These are phyloP conservation scores for Gentiana dahurica DNA, from an alignment of 257 asterid genomes.

Conservation along the genomic window DNA sequence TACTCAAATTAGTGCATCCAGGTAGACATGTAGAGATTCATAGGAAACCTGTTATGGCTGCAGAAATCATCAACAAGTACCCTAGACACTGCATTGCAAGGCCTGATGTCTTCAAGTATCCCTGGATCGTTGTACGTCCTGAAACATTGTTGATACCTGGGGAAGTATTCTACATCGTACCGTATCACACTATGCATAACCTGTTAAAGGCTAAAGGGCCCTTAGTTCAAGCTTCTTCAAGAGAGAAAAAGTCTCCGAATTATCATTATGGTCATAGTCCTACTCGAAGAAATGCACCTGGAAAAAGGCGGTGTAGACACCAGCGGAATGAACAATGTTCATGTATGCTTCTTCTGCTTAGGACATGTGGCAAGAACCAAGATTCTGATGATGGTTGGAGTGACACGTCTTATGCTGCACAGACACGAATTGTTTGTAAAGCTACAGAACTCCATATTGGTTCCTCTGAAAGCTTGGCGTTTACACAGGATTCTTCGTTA, in stretches of 20 bases:
- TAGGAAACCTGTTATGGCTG: constrained; percentile 36
- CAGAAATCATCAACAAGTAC: constrained; percentile 38
- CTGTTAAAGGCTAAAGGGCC: constrained; percentile 16
- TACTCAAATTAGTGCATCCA: constrained; percentile 50
- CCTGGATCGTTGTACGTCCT: constrained; percentile 54
- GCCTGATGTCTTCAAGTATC: constrained; percentile 58
- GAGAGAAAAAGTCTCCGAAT: constrained; percentile 6
- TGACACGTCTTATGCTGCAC: constrained; percentile 4
- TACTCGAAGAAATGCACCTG: not conserved
- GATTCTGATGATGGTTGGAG: constrained; percentile 4
- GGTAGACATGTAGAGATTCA: constrained; percentile 31
- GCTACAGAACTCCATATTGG: not conserved
- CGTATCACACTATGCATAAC: constrained; percentile 15
- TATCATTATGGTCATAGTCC: constrained; percentile 10
- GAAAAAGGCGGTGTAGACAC: not conserved
- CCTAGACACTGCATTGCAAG: constrained; percentile 53
- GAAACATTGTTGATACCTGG: constrained; percentile 35
- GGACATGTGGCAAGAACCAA: not conserved
- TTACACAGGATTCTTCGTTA: constrained; percentile 5
- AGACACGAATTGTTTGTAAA: constrained; percentile 1
- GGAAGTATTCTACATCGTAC: constrained; percentile 31
- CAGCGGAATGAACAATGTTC: constrained; percentile 11
- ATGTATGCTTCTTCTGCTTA: not conserved
- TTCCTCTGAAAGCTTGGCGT: not conserved
- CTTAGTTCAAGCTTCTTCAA: constrained; percentile 2